Percentiles rank a stretch among this genome's conserved stretches.
phyloP scores from a whole-genome alignment of 2,329 filamentous ascomycete genomes.

The Coniella vitis region DNA sequence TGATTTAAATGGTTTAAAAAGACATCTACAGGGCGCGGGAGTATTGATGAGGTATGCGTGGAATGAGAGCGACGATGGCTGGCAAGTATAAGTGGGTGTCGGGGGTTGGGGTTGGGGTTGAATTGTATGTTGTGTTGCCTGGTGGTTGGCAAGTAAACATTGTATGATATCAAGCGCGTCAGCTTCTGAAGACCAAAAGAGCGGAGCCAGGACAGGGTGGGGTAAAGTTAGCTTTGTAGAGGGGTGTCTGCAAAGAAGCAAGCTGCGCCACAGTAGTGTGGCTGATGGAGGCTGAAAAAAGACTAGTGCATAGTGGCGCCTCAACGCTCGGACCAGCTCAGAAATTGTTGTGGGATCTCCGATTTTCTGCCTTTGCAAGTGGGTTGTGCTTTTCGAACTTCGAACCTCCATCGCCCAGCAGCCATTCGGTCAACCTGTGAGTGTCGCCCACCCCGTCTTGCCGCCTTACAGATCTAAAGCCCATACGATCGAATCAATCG shows the following conservation, averaged over 20 bases:
- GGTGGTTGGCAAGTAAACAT: background rate
- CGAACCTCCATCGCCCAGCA: slow-evolving; percentile 13
- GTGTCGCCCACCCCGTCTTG: slow-evolving; percentile 8
- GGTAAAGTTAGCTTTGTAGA: background rate
- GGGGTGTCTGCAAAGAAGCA: background rate
- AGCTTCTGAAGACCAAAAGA: background rate
- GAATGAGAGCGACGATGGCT: no score
- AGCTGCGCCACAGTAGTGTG: background rate
- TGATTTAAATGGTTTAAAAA: background rate
- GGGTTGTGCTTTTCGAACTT: slow-evolving; percentile 5
- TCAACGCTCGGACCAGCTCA: background rate
- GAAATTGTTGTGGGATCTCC: slow-evolving; percentile 7
- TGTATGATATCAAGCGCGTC: slow-evolving; percentile 3
- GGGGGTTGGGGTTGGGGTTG: no score
- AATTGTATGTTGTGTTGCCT: no score
- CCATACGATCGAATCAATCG: slow-evolving; percentile 18
- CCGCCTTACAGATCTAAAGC: slow-evolving; percentile 10
- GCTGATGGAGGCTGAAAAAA: background rate
- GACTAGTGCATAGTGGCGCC: slow-evolving; percentile 4
- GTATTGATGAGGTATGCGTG: background rate
- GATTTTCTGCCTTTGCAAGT: slow-evolving; percentile 3
- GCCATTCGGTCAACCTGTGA: slow-evolving; percentile 16
- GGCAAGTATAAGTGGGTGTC: no score
- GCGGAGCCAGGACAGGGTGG: background rate
- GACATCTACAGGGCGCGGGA: background rate